Evolutionary conservation across 2,329 filamentous ascomycete species (phyloP).

Genomic region (Endothia cerciana): DNA sequence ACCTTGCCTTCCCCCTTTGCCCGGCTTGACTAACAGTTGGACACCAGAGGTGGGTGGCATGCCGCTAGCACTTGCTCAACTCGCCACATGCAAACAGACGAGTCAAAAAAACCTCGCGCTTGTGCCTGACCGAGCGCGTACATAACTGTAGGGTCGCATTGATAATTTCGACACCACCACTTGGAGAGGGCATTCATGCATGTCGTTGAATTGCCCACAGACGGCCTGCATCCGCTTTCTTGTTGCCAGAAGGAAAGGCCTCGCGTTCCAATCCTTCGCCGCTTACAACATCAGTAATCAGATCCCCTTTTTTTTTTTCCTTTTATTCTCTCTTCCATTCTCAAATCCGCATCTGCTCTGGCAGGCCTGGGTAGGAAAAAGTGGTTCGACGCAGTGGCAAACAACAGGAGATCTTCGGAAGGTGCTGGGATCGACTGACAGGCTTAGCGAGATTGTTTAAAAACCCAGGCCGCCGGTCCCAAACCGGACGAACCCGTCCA

Average conservation of each 20-base stretch:
- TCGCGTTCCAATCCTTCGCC: neutral
- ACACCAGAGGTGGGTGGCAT: neutral
- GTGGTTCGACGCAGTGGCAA: constrained; percentile 30
- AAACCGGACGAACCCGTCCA: constrained; percentile 8
- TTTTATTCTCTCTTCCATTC: constrained; percentile 1
- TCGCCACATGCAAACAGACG: neutral
- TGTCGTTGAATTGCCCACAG: neutral
- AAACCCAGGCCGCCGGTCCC: constrained; percentile 19
- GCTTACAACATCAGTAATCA: neutral
- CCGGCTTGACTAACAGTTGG: constrained; percentile 4
- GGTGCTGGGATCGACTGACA: constrained; percentile 25
- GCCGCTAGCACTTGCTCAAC: neutral
- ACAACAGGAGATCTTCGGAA: constrained; percentile 30
- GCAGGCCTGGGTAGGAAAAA: constrained; percentile 16
- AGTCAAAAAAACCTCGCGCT: neutral
- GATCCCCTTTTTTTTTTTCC: constrained; percentile 1
- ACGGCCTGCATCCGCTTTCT: neutral
- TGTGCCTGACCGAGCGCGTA: neutral
- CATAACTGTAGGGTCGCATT: neutral
- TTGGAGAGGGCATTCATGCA: neutral
- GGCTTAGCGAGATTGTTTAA: constrained; percentile 27
- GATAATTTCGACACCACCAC: neutral
- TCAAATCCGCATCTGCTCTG: neutral
- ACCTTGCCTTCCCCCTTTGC: neutral
- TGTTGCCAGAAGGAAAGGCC: neutral